These are phyloP conservation scores for Onygena corvina DNA, from an alignment of 2,329 filamentous ascomycete species.

Conservation along the genomic window DNA sequence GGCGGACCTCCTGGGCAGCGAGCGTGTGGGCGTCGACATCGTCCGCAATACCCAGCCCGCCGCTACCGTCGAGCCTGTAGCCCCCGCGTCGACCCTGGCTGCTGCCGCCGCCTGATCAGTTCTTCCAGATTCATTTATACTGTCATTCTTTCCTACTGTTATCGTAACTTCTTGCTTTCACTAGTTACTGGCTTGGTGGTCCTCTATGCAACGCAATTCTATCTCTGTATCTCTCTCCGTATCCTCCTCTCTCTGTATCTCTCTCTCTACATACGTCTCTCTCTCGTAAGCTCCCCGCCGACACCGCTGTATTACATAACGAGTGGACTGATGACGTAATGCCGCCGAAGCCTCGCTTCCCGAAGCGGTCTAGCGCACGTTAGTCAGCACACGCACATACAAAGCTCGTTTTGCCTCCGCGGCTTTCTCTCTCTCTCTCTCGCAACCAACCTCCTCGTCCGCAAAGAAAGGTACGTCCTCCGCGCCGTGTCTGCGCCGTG, in stretches of 20 bases:
- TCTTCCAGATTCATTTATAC: neutral
- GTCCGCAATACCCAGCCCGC: conserved; percentile 37
- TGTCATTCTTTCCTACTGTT: neutral
- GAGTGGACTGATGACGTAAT: neutral
- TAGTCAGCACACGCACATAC: conserved; percentile 31
- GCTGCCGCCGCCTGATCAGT: conserved; percentile 20
- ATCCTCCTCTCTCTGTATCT: neutral
- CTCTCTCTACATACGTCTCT: neutral
- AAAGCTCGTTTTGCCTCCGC: conserved; percentile 22
- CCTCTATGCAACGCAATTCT: too few relatives aligned
- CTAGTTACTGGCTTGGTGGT: neutral
- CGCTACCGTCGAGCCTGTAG: conserved; percentile 15
- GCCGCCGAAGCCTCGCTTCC: conserved; percentile 19
- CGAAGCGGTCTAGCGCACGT: conserved; percentile 23
- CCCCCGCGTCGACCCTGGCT: conserved; percentile 16
- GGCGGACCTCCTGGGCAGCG: conserved; percentile 82
- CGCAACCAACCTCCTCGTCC: conserved; percentile 35
- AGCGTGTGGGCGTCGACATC: conserved; percentile 80
- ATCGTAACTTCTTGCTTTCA: neutral
- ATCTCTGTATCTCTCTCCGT: neutral
- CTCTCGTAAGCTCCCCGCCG: neutral
- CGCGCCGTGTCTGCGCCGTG: neutral
- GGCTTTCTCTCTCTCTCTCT: conserved; percentile 24
- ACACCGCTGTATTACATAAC: neutral
- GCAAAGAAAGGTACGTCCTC: conserved; percentile 33